phyloP scores from a whole-genome alignment of 805 yeast species.

The Saccharomycopsis microspora region DNA sequence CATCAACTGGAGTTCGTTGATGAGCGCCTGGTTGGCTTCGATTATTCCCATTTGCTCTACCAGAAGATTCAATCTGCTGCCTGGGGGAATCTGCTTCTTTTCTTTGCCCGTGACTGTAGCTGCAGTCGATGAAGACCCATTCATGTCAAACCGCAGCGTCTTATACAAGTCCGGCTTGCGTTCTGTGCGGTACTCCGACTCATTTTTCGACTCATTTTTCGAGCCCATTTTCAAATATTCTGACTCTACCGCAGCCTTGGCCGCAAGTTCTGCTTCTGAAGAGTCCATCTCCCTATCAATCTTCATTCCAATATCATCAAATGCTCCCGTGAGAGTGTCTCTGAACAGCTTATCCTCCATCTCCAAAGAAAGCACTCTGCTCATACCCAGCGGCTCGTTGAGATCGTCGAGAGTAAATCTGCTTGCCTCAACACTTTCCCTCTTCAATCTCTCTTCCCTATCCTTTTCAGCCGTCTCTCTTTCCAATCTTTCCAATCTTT shows the following conservation, averaged over 20 bases:
- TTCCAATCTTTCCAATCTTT: not conserved
- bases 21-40: conserved; percentile 44
- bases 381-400: not conserved
- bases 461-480: no score
- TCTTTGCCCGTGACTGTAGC: no score
- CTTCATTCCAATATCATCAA: not conserved
- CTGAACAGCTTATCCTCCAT: conserved; percentile 4
- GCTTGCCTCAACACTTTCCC: no score
- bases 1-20: conserved; percentile 55
- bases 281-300: conserved; percentile 1
- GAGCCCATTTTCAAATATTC: conserved; percentile 5
- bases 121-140: no score
- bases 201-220: not conserved
- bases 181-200: no score
- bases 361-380: no score
- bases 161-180: no score
- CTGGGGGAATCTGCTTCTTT: not conserved
- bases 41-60: conserved; percentile 53
- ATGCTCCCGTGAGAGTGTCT: conserved; percentile 9
- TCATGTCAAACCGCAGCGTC: no score
- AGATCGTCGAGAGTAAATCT: not conserved
- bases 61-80: conserved; percentile 25
- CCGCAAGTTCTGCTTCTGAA: conserved; percentile 6
- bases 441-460: no score
- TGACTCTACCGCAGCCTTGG: conserved; percentile 12